Base-by-base conservation (phyloP, 306 rosid species). In the Prunus davidiana region DNA sequence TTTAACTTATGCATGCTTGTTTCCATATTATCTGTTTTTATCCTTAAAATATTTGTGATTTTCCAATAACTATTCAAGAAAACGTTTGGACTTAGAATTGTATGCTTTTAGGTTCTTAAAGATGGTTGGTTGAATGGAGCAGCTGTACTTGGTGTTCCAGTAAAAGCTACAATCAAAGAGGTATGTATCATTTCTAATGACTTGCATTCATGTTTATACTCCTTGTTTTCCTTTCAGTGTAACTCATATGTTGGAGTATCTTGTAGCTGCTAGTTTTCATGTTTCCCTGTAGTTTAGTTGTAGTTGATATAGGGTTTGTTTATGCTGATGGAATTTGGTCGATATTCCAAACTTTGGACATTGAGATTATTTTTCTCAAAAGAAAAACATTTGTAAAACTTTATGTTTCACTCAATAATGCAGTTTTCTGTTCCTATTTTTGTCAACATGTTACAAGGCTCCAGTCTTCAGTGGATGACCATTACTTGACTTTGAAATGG, bases 161-260 rank as follows among this genome's bases (percentile, higher is more conserved):
- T 67, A 51, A 95, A 95, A 88, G 97, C 99, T 72, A 95, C 99
- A 32, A 92, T 95, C 88, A 95, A 92, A 84, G 97, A 95, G 97
- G 99, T 93, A 87, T 52, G 49, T 38, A 68, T 50, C 64, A 63
- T 46, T 70, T 32, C 16, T n/a, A 45, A 20, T 50, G 11, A 56
- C 65, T 32, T 69, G 14, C 12, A 11, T 41, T 34, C 65, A 43
- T n/a, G 27, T 38, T 64, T 67, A 67, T 6, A 46, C 56, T 51
- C 27, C 63, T 27, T 70, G 15, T 18, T 11, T 5, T 30, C 47
- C 25, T 32, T 70, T 69, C 45, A 25, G 12, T 50, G 27, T 22
- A 54, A 64, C 18, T 30, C 50, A 4, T 43, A 8, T 27, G 10
- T 24, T 25, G 4, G 18, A 38, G 34, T 28, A 30, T 62, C 43